phyloP scores from a whole-genome alignment of 495 filamentous ascomycete genomes.

The Melanomma pulvis-pyrius region DNA sequence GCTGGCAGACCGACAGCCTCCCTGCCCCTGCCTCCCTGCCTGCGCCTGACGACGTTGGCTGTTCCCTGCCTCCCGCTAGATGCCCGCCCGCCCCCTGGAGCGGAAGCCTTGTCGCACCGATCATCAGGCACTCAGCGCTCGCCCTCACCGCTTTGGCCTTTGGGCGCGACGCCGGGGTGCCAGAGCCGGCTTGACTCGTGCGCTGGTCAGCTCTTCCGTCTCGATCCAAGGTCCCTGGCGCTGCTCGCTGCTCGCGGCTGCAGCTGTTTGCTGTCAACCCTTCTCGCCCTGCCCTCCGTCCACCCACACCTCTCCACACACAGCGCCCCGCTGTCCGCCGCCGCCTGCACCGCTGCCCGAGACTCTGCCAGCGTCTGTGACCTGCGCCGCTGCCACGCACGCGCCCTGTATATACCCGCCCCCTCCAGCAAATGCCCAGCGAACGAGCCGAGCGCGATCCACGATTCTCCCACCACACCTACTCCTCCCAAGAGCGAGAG shows the following conservation, averaged over 20 bases:
- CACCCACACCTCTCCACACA: constrained; percentile 9
- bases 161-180: neutral
- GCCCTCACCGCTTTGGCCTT: constrained; percentile 13
- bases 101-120: constrained; percentile 14
- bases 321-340: constrained; percentile 4
- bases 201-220: constrained; percentile 18
- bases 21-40: neutral
- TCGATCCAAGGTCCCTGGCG: constrained; percentile 1
- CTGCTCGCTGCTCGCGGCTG: constrained; percentile 3
- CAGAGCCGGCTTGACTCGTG: constrained; percentile 18
- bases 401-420: constrained; percentile 4
- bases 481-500: constrained; percentile 27
- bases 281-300: constrained; percentile 3
- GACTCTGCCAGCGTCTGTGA: constrained; percentile 18
- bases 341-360: constrained; percentile 34
- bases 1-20: neutral
- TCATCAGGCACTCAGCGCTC: constrained; percentile 24
- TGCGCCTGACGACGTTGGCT: neutral
- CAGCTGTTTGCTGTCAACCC: constrained; percentile 20
- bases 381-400: constrained; percentile 23
- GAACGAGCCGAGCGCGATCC: constrained; percentile 16
- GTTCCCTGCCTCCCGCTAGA: constrained; percentile 4
- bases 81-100: neutral
- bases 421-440: constrained; percentile 31
- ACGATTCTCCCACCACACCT: constrained; percentile 28